A percentile compares a stretch with the other conserved stretches of the same genome.
Evolutionary conservation across 495 filamentous ascomycete species (phyloP).

Genomic region (Xylaria flabelliformis): DNA sequence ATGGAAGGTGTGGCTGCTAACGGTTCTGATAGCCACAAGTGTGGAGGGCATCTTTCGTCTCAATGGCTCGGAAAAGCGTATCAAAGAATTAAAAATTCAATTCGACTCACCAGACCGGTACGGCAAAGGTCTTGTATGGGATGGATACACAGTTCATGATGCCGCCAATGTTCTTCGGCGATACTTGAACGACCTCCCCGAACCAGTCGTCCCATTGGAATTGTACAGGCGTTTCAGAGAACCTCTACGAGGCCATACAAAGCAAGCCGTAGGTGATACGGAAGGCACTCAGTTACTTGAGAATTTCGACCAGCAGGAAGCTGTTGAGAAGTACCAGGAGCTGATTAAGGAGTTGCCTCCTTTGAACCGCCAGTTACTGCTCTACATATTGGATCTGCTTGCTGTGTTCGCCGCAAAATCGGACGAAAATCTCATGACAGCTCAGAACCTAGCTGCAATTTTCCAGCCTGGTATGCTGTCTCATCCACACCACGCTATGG

Average conservation of each 20-base stretch:
- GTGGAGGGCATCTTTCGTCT: constrained; percentile 97
- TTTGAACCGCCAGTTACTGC: constrained; percentile 89
- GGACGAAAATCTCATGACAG: constrained; percentile 95
- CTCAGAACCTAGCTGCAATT: constrained; percentile 93
- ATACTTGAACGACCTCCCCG: constrained; percentile 92
- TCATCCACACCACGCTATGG: constrained; percentile 94
- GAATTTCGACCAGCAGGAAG: constrained; percentile 75
- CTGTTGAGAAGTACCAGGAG: constrained; percentile 83
- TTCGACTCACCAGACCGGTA: constrained; percentile 97
- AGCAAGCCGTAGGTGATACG: constrained; percentile 68
- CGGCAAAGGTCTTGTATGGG: constrained; percentile 96
- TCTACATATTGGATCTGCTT: constrained; percentile 97
- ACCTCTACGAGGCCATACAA: constrained; percentile 78
- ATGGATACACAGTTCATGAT: constrained; percentile 98
- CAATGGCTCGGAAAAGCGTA: constrained; percentile 94
- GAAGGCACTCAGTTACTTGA: constrained; percentile 62
- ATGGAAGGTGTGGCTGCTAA: constrained; percentile 33
- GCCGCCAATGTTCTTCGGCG: constrained; percentile 95
- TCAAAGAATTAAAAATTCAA: constrained; percentile 89
- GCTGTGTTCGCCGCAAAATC: constrained; percentile 98
- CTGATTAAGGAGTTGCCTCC: constrained; percentile 92
- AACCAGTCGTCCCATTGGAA: constrained; percentile 94
- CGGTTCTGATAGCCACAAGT: constrained; percentile 73
- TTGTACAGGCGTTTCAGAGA: constrained; percentile 92
- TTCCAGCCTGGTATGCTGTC: constrained; percentile 97